A percentile compares a stretch with the other conserved stretches of the same genome.
These are phyloP conservation scores for Xylariaceae sp. DNA, from an alignment of 2,329 filamentous ascomycete species.

Conservation along the genomic window DNA sequence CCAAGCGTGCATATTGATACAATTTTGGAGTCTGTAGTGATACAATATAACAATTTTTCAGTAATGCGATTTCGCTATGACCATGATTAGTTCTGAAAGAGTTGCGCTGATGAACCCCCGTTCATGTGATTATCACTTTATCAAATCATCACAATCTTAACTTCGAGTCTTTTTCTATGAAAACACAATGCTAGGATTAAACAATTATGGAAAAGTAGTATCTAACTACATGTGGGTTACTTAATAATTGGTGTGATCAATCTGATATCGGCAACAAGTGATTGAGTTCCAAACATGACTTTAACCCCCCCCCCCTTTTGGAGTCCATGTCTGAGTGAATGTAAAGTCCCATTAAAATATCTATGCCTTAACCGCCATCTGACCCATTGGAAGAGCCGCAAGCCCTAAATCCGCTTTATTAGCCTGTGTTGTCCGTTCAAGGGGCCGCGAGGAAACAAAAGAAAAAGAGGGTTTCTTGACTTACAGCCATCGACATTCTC, in stretches of 20 bases:
- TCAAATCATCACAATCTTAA: not conserved
- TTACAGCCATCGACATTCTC: slow-evolving; percentile 57
- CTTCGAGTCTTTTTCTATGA: not conserved
- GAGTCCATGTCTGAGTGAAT: slow-evolving; percentile 1
- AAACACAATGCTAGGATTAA: not conserved
- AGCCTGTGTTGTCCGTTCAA: not conserved
- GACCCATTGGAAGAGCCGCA: slow-evolving; percentile 39
- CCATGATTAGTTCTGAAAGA: too few species aligned
- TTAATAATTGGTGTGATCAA: slow-evolving; percentile 15
- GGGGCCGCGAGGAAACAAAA: not conserved
- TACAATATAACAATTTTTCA: too few species aligned
- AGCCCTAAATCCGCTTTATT: slow-evolving; percentile 32
- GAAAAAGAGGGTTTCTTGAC: slow-evolving; percentile 27
- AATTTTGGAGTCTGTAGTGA: too few species aligned
- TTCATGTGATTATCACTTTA: too few species aligned
- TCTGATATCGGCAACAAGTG: slow-evolving; percentile 11
- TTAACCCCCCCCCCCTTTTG: not conserved
- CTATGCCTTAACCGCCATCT: slow-evolving; percentile 41
- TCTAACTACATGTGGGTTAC: slow-evolving; percentile 17
- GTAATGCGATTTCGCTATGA: too few species aligned
- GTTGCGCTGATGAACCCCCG: too few species aligned
- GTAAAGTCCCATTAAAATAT: not conserved
- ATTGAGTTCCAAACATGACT: too few species aligned
- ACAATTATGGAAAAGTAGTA: not conserved
- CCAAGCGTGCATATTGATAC: too few species aligned